phyloP scores from a whole-genome alignment of 2,329 filamentous ascomycete species.

The Colletotrichum caudatum region DNA sequence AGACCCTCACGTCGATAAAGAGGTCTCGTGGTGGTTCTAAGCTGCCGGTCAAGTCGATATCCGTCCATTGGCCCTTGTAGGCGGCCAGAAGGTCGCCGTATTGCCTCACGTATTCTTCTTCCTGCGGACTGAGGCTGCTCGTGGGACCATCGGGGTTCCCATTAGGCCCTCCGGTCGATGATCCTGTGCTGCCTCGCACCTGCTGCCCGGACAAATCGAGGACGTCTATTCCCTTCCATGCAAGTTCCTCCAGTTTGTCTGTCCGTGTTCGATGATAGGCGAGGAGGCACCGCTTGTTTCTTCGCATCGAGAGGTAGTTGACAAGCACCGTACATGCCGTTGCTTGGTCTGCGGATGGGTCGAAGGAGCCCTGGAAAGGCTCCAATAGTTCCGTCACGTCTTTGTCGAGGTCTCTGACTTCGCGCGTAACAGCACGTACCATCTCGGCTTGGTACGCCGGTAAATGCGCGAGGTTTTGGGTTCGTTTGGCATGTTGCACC shows the following conservation, averaged over 20 bases:
- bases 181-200: conserved; percentile 54
- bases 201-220: conserved; percentile 75
- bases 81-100: conserved; percentile 94
- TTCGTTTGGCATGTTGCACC: conserved; percentile 97
- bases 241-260: conserved; percentile 92
- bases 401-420: conserved; percentile 93
- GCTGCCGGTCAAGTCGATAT: conserved; percentile 94
- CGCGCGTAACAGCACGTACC: conserved; percentile 86
- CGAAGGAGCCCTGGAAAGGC: conserved; percentile 86
- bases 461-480: conserved; percentile 85
- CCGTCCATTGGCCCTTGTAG: conserved; percentile 98
- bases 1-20: conserved; percentile 95
- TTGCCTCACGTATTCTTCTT: conserved; percentile 94
- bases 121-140: conserved; percentile 91
- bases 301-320: conserved; percentile 92
- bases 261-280: conserved; percentile 93
- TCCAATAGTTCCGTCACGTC: conserved; percentile 84
- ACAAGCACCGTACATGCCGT: conserved; percentile 91
- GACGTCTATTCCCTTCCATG: conserved; percentile 90
- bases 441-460: conserved; percentile 94
- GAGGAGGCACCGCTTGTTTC: conserved; percentile 94
- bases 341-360: conserved; percentile 84
- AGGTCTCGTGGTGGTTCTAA: conserved; percentile 94
- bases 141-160: conserved; percentile 62
- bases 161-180: conserved; percentile 50